phyloP scores from a whole-genome alignment of 2,329 filamentous ascomycete species.

The Xylaria sp. region DNA sequence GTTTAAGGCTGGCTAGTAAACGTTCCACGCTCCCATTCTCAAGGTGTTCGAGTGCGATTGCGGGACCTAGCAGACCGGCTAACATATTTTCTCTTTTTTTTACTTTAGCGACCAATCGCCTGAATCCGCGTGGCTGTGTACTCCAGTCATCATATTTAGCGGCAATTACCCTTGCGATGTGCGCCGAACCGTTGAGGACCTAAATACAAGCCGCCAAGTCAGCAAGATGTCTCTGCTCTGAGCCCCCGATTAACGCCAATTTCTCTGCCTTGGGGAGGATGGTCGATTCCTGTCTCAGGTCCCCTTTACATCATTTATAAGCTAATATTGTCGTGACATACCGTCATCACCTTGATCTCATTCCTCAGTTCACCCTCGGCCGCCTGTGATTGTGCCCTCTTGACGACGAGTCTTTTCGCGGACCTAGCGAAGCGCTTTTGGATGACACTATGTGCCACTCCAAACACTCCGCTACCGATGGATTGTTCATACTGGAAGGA shows the following conservation, averaged over 20 bases:
- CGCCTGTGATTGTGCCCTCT: conserved; percentile 9
- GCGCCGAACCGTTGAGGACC: conserved; percentile 30
- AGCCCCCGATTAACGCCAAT: background rate
- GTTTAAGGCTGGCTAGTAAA: background rate
- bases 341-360: conserved; percentile 25
- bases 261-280: background rate
- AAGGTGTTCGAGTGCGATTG: conserved; percentile 28
- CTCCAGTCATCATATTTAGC: background rate
- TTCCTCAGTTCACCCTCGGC: background rate
- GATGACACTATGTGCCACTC: conserved; percentile 10
- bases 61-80: conserved; percentile 16
- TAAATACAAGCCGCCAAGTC: conserved; percentile 2
- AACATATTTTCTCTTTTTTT: background rate
- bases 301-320: background rate
- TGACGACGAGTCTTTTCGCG: conserved; percentile 21
- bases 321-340: conserved; percentile 7
- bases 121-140: background rate
- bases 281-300: background rate
- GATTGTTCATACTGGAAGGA: conserved; percentile 12
- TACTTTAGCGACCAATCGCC: background rate
- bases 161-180: conserved; percentile 28
- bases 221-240: background rate
- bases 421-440: background rate
- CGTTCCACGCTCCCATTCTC: conserved; percentile 20
- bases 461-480: conserved; percentile 22